Conservation (phyloP, 108 stramenopile genomes). For the Seminavis robusta region DNA sequence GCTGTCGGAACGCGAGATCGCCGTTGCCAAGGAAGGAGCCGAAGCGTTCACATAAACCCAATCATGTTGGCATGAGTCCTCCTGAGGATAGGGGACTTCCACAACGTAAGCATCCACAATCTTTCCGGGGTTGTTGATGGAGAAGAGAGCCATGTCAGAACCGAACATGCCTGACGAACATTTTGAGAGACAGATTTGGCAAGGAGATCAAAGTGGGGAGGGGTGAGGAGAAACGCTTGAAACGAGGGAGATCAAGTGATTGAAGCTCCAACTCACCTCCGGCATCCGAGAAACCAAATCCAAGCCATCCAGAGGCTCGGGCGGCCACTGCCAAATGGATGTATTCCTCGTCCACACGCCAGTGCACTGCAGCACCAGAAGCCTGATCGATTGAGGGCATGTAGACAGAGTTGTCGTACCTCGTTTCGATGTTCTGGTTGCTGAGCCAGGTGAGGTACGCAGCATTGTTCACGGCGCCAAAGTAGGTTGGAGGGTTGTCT, state of each 20-base stretch:
- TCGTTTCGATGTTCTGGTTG: no score
- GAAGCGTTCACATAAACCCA: constrained; percentile 45
- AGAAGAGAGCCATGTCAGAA: constrained; percentile 33
- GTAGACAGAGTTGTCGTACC: no score
- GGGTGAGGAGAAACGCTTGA: not conserved
- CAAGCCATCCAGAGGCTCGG: constrained; percentile 43
- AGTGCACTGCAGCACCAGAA: constrained; percentile 42
- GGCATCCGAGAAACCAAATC: constrained; percentile 36
- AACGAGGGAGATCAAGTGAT: not conserved
- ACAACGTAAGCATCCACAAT: constrained; percentile 42
- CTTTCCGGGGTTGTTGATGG: constrained; percentile 12
- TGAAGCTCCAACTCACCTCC: constrained; percentile 6
- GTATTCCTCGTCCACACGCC: constrained; percentile 22
- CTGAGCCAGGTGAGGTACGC: no score
- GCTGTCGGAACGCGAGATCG: no score
- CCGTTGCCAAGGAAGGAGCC: no score
- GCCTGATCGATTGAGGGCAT: no score
- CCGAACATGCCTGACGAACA: constrained; percentile 38
- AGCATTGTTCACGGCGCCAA: no score
- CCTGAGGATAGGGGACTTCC: constrained; percentile 11
- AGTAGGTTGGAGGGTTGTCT: no score
- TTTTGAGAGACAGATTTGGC: no score
- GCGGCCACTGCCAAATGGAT: constrained; percentile 34
- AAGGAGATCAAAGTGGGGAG: not conserved
- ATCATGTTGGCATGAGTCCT: constrained; percentile 39